These are phyloP conservation scores for Fusarium napiforme DNA, from an alignment of 2,329 filamentous ascomycete genomes.

Conservation along the genomic window DNA sequence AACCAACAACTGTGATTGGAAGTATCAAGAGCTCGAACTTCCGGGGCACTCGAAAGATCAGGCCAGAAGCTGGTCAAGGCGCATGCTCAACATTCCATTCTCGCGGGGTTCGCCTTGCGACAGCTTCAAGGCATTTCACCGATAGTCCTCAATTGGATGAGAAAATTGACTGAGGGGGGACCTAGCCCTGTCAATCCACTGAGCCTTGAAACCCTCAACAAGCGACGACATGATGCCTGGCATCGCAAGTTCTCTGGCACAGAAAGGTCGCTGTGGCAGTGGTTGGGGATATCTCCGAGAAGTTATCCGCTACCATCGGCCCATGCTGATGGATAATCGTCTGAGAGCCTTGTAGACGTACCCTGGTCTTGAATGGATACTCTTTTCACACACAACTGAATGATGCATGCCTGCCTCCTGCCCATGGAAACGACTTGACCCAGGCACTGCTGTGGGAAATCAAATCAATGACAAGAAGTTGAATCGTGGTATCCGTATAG, in stretches of 20 bases:
- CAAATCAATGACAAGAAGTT: background rate
- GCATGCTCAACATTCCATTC: constrained; percentile 34
- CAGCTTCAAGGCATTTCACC: constrained; percentile 20
- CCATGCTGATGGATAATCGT: constrained; percentile 43
- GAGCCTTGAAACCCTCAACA: background rate
- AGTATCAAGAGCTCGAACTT: constrained; percentile 17
- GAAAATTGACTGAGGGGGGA: background rate
- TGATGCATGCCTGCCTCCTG: constrained; percentile 4
- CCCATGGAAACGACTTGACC: constrained; percentile 17
- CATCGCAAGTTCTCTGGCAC: background rate
- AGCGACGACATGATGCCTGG: background rate
- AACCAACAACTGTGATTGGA: constrained; percentile 39
- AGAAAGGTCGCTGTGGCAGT: background rate
- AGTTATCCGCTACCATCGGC: constrained; percentile 37
- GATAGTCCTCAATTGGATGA: background rate
- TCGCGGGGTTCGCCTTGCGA: constrained; percentile 20
- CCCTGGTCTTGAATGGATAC: constrained; percentile 5
- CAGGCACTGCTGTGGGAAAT: background rate
- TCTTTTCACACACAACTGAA: constrained; percentile 17
- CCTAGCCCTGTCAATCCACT: background rate
- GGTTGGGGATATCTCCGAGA: constrained; percentile 21
- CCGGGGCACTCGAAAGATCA: constrained; percentile 37
- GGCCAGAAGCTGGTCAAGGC: constrained; percentile 44
- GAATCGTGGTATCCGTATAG: background rate
- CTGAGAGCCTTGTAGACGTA: constrained; percentile 39